Percentiles rank a stretch among this genome's conserved stretches.
Evolutionary conservation across 192 early-diverging fungal species (phyloP).

Genomic region (Podila horticola): DNA sequence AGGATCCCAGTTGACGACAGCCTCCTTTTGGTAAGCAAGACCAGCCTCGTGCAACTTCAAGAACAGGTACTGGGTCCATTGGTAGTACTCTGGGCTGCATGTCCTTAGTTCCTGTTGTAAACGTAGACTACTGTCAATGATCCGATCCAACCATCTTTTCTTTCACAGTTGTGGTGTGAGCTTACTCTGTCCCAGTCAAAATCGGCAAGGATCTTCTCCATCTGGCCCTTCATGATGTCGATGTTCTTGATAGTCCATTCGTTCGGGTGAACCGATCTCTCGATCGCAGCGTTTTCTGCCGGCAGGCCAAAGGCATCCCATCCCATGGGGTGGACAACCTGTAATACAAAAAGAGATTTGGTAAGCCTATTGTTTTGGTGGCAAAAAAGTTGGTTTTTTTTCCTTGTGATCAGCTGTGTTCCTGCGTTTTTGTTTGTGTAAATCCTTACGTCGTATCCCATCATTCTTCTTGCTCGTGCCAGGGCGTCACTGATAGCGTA

Average conservation of each 20-base stretch:
- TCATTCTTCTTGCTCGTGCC: constrained; percentile 80
- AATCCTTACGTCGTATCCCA: constrained; percentile 68
- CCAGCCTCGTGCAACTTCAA: constrained; percentile 78
- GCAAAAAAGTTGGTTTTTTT: no score
- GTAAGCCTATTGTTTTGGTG: no score
- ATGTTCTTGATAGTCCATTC: constrained; percentile 92
- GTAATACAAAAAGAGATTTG: not conserved
- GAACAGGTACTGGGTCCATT: constrained; percentile 95
- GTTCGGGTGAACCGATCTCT: constrained; percentile 77
- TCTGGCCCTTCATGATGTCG: constrained; percentile 80
- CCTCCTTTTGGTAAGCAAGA: constrained; percentile 89
- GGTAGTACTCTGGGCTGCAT: constrained; percentile 88
- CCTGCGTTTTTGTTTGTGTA: no score
- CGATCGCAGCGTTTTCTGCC: constrained; percentile 96
- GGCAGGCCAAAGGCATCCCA: constrained; percentile 99
- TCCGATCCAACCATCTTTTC: not conserved
- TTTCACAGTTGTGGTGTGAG: not conserved
- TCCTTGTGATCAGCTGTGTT: no score
- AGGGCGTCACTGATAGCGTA: constrained; percentile 94
- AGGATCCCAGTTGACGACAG: constrained; percentile 97
- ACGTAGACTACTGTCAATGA: not conserved
- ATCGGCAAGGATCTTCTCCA: constrained; percentile 76
- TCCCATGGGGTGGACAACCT: constrained; percentile 92
- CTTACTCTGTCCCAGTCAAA: constrained; percentile 92
- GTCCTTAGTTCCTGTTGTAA: constrained; percentile 80